Evolutionary conservation across 225 moss, liverwort and hornwort genomes (phyloP).

Genomic region (Pseudisothecium myosuroides): DNA sequence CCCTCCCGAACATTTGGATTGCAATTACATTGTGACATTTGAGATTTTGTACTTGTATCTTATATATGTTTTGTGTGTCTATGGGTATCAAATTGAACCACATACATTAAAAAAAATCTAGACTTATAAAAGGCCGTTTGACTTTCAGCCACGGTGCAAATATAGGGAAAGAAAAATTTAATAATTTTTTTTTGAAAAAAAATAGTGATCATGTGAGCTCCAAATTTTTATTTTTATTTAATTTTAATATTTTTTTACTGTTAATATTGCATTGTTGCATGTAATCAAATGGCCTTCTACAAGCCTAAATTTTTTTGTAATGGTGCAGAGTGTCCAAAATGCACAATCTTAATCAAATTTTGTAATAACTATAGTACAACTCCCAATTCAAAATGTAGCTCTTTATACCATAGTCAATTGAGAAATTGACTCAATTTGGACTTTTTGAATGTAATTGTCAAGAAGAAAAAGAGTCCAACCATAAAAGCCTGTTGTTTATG

Average conservation of each 20-base stretch:
- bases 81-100: not conserved
- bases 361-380: not conserved
- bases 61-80: not conserved
- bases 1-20: not conserved
- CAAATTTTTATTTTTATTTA: too few relatives aligned
- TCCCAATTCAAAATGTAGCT: not conserved
- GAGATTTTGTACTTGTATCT: not conserved
- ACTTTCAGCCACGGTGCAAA: too few relatives aligned
- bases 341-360: not conserved
- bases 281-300: too few relatives aligned
- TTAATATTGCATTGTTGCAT: too few relatives aligned
- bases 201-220: too few relatives aligned
- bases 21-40: not conserved
- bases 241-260: too few relatives aligned
- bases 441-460: not conserved
- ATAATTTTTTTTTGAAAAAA: too few relatives aligned
- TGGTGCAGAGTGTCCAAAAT: rapidly evolving
- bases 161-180: too few relatives aligned
- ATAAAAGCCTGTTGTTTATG: rapidly evolving
- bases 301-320: too few relatives aligned
- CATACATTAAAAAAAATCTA: too few relatives aligned
- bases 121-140: too few relatives aligned
- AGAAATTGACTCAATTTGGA: not conserved
- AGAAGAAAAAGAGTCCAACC: not conserved
- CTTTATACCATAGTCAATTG: not conserved